Evolutionary conservation across 129 eudicot species (phyloP), one percentile per base, ranked within the genome.

Genomic region (Sambucus nigra): DNA sequence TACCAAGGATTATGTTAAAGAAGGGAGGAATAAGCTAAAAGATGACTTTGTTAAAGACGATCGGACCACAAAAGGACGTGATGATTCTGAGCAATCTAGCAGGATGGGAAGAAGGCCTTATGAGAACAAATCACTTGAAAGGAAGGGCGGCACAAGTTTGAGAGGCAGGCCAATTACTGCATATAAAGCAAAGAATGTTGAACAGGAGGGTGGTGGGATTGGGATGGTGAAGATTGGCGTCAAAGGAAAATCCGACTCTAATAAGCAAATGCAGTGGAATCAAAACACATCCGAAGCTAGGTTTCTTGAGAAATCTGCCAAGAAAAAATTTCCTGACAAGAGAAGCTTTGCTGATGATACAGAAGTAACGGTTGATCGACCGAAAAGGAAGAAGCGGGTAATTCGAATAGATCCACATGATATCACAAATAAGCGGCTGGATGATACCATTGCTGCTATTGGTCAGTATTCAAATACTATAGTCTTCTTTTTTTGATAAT

Each of bases 351-450:
- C 26, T 52, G 75, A 53, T 52, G 79, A 64, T 73, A 52, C 79
- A 27, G 44, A 51, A 23, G 16, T 19, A 25, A 21, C 28, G 20
- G 81, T 71, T 38, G 78, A 60, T 59, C 66, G 60, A 15, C 91
- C 80, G 1, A 88, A 59, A 57, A 83, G 73, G 71, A 83, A 74
- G 62, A 80, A 70, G 71, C 75, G 81, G 29, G 74, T 57, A 16
- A 66, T 88, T 10, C 69, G 84, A 51, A 46, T 88, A 53, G 94
- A 73, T 66, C 94, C 70, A 29, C 41, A 77, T 59, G 96, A 88
- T 64, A 24, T 68, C 29, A 74, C 94, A 44, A 83, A 77, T 59
- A 88, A 88, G 82, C 81, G 94, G 53, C 48, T 83, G 57, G 94
- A 80, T 64, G 91, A 88, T 68, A 54, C 45, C 44, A 50, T 25